A percentile compares a stretch with the other conserved stretches of the same genome.
These are phyloP conservation scores for Didymella pomorum DNA, from an alignment of 2,329 filamentous ascomycete species.

Conservation along the genomic window DNA sequence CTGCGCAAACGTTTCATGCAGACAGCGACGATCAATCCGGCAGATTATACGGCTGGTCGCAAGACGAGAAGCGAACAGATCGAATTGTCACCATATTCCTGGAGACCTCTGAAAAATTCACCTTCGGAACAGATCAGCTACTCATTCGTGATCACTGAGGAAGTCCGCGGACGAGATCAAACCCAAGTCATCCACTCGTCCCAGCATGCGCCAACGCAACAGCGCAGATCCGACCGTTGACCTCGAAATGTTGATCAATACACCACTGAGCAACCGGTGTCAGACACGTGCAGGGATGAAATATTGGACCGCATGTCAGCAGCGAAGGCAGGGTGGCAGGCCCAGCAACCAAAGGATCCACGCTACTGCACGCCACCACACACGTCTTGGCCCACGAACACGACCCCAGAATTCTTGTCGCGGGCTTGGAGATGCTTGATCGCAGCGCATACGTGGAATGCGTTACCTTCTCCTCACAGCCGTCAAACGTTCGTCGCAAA, in stretches of 20 bases:
- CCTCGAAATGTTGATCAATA: neutral
- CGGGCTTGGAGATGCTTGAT: slow-evolving; percentile 15
- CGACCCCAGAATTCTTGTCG: neutral
- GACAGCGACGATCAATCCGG: neutral
- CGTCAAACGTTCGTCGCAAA: neutral
- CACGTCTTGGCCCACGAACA: neutral
- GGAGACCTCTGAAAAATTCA: neutral
- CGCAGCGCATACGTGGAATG: neutral
- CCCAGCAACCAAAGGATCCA: neutral
- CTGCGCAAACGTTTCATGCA: neutral
- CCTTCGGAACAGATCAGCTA: neutral
- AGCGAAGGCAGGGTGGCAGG: neutral
- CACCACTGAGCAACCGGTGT: neutral
- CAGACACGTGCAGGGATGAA: slow-evolving; percentile 1
- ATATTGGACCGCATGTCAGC: slow-evolving; percentile 19
- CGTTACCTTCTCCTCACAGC: neutral
- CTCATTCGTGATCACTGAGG: neutral
- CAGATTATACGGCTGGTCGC: neutral
- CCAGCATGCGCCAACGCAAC: neutral
- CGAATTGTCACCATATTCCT: neutral
- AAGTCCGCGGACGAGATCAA: neutral
- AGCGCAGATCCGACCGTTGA: neutral
- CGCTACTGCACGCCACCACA: slow-evolving; percentile 10
- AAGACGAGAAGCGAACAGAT: neutral
- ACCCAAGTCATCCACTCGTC: neutral